Percentiles rank a stretch among this genome's conserved stretches.
These are phyloP conservation scores for Cryptococcus depauperatus DNA, from an alignment of 1,284 basidiomycete genomes.

Conservation along the genomic window DNA sequence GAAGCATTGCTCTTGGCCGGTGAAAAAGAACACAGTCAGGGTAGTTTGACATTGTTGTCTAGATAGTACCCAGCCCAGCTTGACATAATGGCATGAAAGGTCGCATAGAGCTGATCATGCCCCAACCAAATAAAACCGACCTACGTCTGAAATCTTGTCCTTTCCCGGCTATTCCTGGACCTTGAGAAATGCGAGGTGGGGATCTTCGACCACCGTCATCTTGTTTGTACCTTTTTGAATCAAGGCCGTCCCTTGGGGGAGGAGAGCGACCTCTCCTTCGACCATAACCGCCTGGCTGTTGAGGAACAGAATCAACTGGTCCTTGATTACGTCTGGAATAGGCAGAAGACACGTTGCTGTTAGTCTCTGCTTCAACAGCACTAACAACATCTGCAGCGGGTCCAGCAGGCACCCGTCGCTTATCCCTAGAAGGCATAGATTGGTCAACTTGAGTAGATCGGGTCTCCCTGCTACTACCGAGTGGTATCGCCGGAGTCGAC, in stretches of 20 bases:
- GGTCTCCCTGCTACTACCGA: neutral
- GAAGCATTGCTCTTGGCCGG: too few species aligned
- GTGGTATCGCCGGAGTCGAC: neutral
- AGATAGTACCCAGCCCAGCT: too few species aligned
- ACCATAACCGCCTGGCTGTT: neutral
- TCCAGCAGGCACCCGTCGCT: slow-evolving; percentile 1
- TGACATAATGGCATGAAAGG: neutral
- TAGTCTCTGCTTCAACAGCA: neutral
- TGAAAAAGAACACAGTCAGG: too few species aligned
- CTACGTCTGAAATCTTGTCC: slow-evolving; percentile 11
- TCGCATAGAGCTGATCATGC: too few species aligned
- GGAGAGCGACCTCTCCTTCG: slow-evolving; percentile 5
- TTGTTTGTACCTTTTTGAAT: slow-evolving; percentile 12
- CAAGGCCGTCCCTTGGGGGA: slow-evolving; percentile 1
- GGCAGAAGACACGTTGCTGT: neutral
- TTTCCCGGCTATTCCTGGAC: neutral
- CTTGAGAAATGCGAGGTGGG: neutral
- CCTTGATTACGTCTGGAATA: slow-evolving; percentile 1
- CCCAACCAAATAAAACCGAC: too few species aligned
- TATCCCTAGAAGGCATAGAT: neutral
- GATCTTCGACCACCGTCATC: slow-evolving; percentile 7
- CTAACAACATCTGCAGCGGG: neutral
- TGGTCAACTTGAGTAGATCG: neutral
- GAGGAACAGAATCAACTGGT: neutral
- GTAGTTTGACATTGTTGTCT: too few species aligned